Conservation (phyloP, 768 basidiomycete species). For the Tubosaeta sp. region DNA sequence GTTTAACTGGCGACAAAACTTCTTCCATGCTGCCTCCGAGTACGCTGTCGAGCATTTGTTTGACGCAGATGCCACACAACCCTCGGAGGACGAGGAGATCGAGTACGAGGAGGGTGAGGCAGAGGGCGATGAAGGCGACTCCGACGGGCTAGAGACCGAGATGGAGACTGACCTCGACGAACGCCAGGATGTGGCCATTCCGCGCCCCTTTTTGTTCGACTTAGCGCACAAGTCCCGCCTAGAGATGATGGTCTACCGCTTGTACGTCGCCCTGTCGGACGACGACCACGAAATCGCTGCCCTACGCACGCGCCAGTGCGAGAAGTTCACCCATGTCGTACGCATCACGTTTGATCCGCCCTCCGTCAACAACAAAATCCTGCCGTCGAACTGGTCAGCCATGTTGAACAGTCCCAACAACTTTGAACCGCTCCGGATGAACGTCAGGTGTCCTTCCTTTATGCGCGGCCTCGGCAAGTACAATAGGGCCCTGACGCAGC, state of each 20-base stretch:
- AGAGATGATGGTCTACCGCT: neutral
- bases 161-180: no score
- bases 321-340: constrained; percentile 1
- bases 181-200: neutral
- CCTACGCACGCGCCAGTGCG: neutral
- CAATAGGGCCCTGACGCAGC: neutral
- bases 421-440: neutral
- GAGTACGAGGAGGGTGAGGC: neutral
- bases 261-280: constrained; percentile 4
- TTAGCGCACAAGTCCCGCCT: neutral
- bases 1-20: neutral
- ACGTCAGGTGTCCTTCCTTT: constrained; percentile 1
- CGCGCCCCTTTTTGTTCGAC: neutral
- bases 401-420: neutral
- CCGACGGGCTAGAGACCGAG: neutral
- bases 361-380: neutral
- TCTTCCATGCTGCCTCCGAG: neutral
- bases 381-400: neutral
- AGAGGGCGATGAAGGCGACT: no score
- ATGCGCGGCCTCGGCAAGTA: neutral
- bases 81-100: neutral
- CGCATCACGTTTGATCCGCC: neutral
- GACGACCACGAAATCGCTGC: constrained; percentile 1
- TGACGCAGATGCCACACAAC: neutral
- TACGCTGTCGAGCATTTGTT: neutral